Evolutionary conservation across 169 alveolate genomes (phyloP), one percentile per base, ranked within the genome.

Genomic region (Eimeria tenella): DNA sequence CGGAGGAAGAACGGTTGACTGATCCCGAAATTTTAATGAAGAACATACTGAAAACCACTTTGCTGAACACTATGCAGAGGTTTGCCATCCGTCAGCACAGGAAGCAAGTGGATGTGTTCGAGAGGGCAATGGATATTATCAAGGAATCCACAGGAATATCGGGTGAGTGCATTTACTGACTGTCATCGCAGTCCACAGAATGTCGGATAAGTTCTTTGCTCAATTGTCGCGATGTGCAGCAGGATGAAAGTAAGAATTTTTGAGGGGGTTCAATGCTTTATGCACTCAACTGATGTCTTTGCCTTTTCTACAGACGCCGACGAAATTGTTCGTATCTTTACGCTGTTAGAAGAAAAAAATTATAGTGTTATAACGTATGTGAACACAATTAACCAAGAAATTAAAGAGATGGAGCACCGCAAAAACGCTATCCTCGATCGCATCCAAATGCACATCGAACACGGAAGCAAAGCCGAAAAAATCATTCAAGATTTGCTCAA

Each of bases 251-350:
- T 31, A 31, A 31, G 42, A 31, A 31, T 31, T 31, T 31, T 31
- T 31, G 42, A 31, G 42, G 42, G 42, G 42, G 42, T 31, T 31
- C 4, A 31, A 31, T 17, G 68, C 68, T 58, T 58, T 58, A 10
- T 58, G 68, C 42, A 31, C 42, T 31, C 42, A 31, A 31, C 42
- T 31, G 42, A 31, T 58, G 68, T 10, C 21, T 60, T 50, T 75
- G 19, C 58, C n/a, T 31, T 58, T 31, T 11, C 11, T 73, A 56
- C 94, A 89, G 94, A 89, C 53, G 55, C 94, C 6, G 87, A 53
- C n/a, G 94, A 89, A 65, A 89, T 89, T 11, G 94, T 89, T 8
- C 75, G 88, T 31, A 74, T 89, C 13, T 89, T 89, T 56, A 71
- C 94, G 5, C 79, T 71, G 53, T 42, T 89, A 21, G 94, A 89